A percentile compares a stretch with the other conserved stretches of the same genome.
Conservation (phyloP, 371 early-diverging fungal genomes). For the Actinomortierella ambigua region DNA sequence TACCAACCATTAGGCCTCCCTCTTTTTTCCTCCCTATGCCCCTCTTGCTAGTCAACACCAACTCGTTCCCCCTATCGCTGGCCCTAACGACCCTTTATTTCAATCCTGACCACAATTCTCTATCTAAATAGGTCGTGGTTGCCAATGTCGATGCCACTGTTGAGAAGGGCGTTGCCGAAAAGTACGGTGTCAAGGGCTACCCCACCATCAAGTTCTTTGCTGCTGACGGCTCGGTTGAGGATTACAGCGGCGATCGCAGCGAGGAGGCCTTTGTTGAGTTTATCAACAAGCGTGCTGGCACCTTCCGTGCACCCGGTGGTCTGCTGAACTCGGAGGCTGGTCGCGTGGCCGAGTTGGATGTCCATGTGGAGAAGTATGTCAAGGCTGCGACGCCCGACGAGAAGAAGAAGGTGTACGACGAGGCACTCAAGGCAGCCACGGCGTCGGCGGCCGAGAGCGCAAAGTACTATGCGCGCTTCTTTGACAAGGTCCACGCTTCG, state of each 20-base stretch:
- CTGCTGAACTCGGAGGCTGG: slow-evolving; percentile 62
- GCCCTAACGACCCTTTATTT: too few relatives aligned
- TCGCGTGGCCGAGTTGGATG: slow-evolving; percentile 71
- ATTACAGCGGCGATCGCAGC: slow-evolving; percentile 79
- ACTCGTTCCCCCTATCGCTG: too few relatives aligned
- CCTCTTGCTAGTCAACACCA: too few relatives aligned
- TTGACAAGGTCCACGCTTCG: slow-evolving; percentile 71
- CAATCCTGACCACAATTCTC: too few relatives aligned
- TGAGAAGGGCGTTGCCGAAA: slow-evolving; percentile 55
- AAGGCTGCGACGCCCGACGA: slow-evolving; percentile 50
- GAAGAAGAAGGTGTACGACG: slow-evolving; percentile 35
- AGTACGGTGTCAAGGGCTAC: slow-evolving; percentile 77
- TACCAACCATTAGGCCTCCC: slow-evolving; percentile 22
- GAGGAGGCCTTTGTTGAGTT: slow-evolving; percentile 86
- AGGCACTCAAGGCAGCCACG: slow-evolving; percentile 12
- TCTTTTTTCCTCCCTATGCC: too few relatives aligned
- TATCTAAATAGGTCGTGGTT: slow-evolving; percentile 59
- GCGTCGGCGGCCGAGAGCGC: slow-evolving; percentile 40
- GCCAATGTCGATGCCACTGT: slow-evolving; percentile 91
- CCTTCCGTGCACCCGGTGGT: slow-evolving; percentile 82
- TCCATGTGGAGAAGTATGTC: slow-evolving; percentile 66
- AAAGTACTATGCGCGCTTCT: slow-evolving; percentile 74
- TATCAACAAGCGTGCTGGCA: slow-evolving; percentile 88
- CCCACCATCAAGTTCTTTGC: slow-evolving; percentile 92
- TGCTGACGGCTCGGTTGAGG: slow-evolving; percentile 66